Conservation (phyloP, 2,329 filamentous ascomycete species). For the Diplocarpon rosae region DNA sequence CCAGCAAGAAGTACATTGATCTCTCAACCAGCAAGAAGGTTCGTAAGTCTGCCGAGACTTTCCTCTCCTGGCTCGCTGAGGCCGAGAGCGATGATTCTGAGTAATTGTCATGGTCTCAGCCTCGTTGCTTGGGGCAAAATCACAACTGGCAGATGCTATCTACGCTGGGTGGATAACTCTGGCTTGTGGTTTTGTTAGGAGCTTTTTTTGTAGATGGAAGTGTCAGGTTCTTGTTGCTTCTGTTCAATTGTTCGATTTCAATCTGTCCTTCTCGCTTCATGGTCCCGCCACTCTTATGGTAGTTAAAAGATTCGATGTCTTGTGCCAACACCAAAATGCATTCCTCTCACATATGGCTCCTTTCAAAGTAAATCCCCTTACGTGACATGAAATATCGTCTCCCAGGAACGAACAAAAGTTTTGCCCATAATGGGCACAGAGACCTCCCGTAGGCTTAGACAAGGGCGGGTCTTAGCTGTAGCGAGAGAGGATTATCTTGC, state of each 20-base stretch:
- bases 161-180: too few species aligned
- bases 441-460: too few species aligned
- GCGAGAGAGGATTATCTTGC: too few species aligned
- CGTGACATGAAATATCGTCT: neutral
- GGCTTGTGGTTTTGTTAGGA: neutral
- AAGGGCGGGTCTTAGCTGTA: too few species aligned
- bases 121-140: neutral
- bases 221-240: neutral
- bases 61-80: conserved; percentile 87
- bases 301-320: conserved; percentile 4
- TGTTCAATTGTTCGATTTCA: conserved; percentile 2
- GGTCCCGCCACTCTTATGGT: neutral
- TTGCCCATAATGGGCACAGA: too few species aligned
- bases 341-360: neutral
- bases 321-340: conserved; percentile 5
- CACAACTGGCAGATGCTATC: too few species aligned
- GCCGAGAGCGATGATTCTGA: conserved; percentile 63
- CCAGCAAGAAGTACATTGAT: conserved; percentile 98
- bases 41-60: conserved; percentile 85
- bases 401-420: neutral
- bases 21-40: conserved; percentile 85
- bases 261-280: neutral
- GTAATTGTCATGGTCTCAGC: conserved; percentile 28
- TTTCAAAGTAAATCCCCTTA: neutral
- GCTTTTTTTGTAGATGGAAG: neutral